Conservation (phyloP, 805 yeast species). For the Debaryomyces maramus region DNA sequence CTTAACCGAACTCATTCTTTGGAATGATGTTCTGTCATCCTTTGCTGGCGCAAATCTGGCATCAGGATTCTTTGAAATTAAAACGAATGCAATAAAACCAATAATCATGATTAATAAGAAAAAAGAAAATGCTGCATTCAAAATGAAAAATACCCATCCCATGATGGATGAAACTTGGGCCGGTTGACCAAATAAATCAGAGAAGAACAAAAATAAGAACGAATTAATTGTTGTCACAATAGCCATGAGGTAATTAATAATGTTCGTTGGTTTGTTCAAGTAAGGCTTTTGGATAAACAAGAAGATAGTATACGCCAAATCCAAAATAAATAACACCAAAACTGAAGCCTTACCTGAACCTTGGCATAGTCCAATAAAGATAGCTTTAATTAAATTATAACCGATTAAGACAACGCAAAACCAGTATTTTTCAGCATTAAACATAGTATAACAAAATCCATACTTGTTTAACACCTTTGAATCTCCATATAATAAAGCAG, state of each 20-base stretch:
- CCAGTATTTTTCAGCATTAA: conserved; percentile 77
- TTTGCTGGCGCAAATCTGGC: conserved; percentile 83
- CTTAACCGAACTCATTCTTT: conserved; percentile 42
- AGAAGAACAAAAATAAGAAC: conserved; percentile 80
- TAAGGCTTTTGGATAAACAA: conserved; percentile 71
- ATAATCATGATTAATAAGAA: conserved; percentile 70
- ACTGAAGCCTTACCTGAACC: conserved; percentile 80
- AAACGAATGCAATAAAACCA: conserved; percentile 59
- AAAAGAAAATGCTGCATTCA: conserved; percentile 87
- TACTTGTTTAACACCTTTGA: conserved; percentile 68
- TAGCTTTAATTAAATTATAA: conserved; percentile 64
- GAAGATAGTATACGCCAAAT: conserved; percentile 64
- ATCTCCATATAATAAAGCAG: conserved; percentile 84
- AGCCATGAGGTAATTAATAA: conserved; percentile 69
- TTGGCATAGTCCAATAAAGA: conserved; percentile 79
- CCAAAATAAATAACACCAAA: conserved; percentile 71
- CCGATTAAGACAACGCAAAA: conserved; percentile 67
- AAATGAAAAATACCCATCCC: conserved; percentile 88
- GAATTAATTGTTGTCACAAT: conserved; percentile 77
- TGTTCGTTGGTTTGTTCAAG: conserved; percentile 79
- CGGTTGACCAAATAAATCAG: conserved; percentile 79
- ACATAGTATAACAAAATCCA: conserved; percentile 90
- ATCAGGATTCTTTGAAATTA: conserved; percentile 83
- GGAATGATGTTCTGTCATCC: conserved; percentile 93
- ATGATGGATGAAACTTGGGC: conserved; percentile 76